Evolutionary conservation across 2,329 filamentous ascomycete genomes (phyloP), one percentile per base, ranked within the genome.

Genomic region (Aspergillus fumigatus): DNA sequence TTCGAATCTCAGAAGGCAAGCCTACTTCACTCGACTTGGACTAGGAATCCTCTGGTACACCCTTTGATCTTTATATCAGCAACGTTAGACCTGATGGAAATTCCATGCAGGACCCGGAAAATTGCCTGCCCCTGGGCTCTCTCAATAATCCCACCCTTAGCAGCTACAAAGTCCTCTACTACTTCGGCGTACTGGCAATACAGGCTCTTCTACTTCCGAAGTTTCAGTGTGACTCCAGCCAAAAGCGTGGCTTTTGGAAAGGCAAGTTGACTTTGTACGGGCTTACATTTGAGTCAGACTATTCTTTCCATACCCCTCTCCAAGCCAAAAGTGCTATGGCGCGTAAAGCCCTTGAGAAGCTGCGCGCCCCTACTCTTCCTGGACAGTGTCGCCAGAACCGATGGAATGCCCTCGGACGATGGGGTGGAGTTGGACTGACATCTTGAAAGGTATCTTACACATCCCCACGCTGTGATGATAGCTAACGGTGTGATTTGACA

Each of bases 251-350:
- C 58, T 8, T 41, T 23, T 72, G 68, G 67, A 62, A 61, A 0
- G 63, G 66, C 4, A 70, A 59, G 23, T 60, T 75, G 17, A 67
- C 63, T 0, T 56, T 74, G 38, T 72, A 67, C 51, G 70, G 67
- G 7, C 58, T 65, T 32, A 71, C 66, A 1, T 56, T 69, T n/a
- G 45, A 62, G 9, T 56, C 52, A 14, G 27, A 54, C 3, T 56
- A 62, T 6, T 19, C 27, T 2, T 61, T 56, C 21, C 35, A 56
- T 4, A 59, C 61, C 10, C 56, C 61, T 6, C 50, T 55, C 4
- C 55, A 52, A 27, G 69, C 66, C 4, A 69, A 64, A 26, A 62
- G 66, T 3, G 59, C 61, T 14, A 62, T 62, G 4, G 73, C 66
- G 49, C 65, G 64, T n/a, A 62, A 59, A 27, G 70, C 67, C 26